These are phyloP conservation scores for Talaromyces sp. DNA, from an alignment of 2,329 filamentous ascomycete species.

Conservation along the genomic window DNA sequence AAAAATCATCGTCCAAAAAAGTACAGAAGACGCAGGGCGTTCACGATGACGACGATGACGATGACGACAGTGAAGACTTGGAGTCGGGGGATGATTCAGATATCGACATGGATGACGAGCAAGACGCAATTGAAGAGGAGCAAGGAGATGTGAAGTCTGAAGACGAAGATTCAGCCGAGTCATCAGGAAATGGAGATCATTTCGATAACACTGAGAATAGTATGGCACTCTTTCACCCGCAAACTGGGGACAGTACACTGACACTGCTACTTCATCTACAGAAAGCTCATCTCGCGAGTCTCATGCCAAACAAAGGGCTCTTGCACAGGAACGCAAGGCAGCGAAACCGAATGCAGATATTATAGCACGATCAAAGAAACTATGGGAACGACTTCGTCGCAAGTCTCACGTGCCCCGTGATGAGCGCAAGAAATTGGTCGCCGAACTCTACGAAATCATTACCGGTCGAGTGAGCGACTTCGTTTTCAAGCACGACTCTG, in stretches of 20 bases:
- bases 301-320: slow-evolving; percentile 85
- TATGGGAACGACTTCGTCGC: slow-evolving; percentile 88
- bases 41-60: slow-evolving; percentile 37
- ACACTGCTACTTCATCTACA: slow-evolving; percentile 22
- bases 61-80: slow-evolving; percentile 43
- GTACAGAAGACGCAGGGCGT: slow-evolving; percentile 32
- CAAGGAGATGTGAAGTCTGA: slow-evolving; percentile 22
- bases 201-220: neutral
- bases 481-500: slow-evolving; percentile 96
- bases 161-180: slow-evolving; percentile 17
- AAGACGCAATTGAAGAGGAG: slow-evolving; percentile 30
- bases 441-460: slow-evolving; percentile 86
- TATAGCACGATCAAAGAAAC: slow-evolving; percentile 84
- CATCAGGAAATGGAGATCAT: neutral
- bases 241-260: neutral
- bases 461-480: slow-evolving; percentile 90
- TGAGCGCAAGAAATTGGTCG: slow-evolving; percentile 79
- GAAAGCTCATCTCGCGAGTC: slow-evolving; percentile 75
- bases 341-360: slow-evolving; percentile 90
- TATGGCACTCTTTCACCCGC: neutral
- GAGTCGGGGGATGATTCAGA: slow-evolving; percentile 42
- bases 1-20: slow-evolving; percentile 23
- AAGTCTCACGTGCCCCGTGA: slow-evolving; percentile 91
- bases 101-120: slow-evolving; percentile 47
- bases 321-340: slow-evolving; percentile 82